Evolutionary conservation across 768 basidiomycete species (phyloP).

Genomic region (Hygrophorus russula): DNA sequence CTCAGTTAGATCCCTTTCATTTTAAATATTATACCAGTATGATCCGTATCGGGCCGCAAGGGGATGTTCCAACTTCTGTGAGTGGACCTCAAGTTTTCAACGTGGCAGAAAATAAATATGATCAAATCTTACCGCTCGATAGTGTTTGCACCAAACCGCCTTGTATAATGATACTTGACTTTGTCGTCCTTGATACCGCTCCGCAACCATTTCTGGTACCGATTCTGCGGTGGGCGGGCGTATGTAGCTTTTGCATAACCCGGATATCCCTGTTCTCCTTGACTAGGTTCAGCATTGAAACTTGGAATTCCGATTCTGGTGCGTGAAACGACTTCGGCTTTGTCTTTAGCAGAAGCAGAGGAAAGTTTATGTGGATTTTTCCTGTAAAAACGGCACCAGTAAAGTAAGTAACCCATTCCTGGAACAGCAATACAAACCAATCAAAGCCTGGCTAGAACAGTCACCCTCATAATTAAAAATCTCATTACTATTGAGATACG

Average conservation of each 20-base stretch:
- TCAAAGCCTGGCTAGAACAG: constrained; percentile 50
- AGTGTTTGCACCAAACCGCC: constrained; percentile 22
- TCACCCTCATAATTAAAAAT: constrained; percentile 5
- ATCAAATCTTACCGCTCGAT: constrained; percentile 29
- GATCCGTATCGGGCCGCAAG: constrained; percentile 36
- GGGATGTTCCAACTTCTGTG: constrained; percentile 45
- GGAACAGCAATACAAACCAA: constrained; percentile 35
- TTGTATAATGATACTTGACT: constrained; percentile 50
- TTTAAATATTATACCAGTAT: constrained; percentile 27
- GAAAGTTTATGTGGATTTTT: constrained; percentile 40
- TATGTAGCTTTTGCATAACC: constrained; percentile 43
- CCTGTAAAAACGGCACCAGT: constrained; percentile 27
- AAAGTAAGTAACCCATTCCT: constrained; percentile 3
- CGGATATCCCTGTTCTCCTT: constrained; percentile 15
- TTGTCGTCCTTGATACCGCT: constrained; percentile 14
- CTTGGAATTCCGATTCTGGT: constrained; percentile 29
- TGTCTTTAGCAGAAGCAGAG: constrained; percentile 21
- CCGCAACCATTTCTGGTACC: constrained; percentile 28
- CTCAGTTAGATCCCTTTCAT: not conserved
- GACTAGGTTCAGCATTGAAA: constrained; percentile 25
- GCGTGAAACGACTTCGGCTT: constrained; percentile 23
- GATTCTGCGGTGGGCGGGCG: constrained; percentile 30
- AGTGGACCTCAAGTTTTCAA: not conserved
- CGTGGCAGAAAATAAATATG: not conserved
- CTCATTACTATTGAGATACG: not conserved